Percentiles rank a stretch among this genome's conserved stretches.
phyloP scores from a whole-genome alignment of 2,329 filamentous ascomycete genomes.

The Exophiala sp. region DNA sequence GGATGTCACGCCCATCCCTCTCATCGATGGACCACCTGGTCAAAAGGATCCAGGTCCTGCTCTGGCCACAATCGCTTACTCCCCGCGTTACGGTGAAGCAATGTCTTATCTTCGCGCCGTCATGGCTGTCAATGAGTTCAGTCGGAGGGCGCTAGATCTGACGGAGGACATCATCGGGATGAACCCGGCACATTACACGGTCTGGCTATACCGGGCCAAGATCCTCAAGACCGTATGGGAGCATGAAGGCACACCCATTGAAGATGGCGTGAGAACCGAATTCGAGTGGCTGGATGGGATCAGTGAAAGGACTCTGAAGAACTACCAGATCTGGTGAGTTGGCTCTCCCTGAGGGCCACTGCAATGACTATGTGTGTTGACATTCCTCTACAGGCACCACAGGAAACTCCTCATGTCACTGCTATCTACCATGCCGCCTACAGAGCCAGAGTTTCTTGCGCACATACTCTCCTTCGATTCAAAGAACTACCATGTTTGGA shows the following conservation, averaged over 20 bases:
- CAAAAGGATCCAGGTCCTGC: slow-evolving; percentile 48
- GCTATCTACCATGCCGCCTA: slow-evolving; percentile 56
- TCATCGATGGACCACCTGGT: slow-evolving; percentile 63
- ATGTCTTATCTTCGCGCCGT: slow-evolving; percentile 90
- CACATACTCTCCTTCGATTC: slow-evolving; percentile 79
- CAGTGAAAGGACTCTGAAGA: slow-evolving; percentile 82
- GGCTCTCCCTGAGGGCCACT: no score
- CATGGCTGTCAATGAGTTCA: slow-evolving; percentile 85
- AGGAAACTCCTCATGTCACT: slow-evolving; percentile 55
- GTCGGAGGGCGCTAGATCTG: slow-evolving; percentile 70
- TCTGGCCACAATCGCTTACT: slow-evolving; percentile 89
- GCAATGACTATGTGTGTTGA: slow-evolving; percentile 35
- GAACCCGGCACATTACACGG: slow-evolving; percentile 97
- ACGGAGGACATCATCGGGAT: slow-evolving; percentile 87
- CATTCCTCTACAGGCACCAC: slow-evolving; percentile 63
- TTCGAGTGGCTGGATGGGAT: slow-evolving; percentile 82
- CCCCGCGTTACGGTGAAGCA: slow-evolving; percentile 83
- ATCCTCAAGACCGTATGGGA: slow-evolving; percentile 57
- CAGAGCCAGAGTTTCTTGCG: slow-evolving; percentile 72
- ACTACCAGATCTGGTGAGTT: slow-evolving; percentile 88
- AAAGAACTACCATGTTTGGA: slow-evolving; percentile 99
- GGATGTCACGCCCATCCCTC: slow-evolving; percentile 76
- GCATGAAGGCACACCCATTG: slow-evolving; percentile 44
- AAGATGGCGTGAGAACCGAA: slow-evolving; percentile 53
- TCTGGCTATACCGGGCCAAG: slow-evolving; percentile 92